These are phyloP conservation scores for Colletotrichum sansevieriae DNA, from an alignment of 2,329 filamentous ascomycete species.

Conservation along the genomic window DNA sequence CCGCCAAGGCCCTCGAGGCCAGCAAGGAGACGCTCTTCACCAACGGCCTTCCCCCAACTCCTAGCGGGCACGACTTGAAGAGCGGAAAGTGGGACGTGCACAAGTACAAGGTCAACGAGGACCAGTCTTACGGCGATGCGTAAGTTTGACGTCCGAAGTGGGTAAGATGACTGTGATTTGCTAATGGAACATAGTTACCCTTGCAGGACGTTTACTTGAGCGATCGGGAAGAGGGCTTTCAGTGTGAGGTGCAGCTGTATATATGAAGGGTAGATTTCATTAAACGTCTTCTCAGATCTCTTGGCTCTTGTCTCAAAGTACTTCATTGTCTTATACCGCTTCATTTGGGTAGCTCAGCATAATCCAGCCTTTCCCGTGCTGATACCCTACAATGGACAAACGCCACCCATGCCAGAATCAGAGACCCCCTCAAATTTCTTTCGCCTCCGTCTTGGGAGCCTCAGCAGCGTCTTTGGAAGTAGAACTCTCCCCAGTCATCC, in stretches of 20 bases:
- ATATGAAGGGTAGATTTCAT: conserved; percentile 49
- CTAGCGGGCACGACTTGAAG: conserved; percentile 74
- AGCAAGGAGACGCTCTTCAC: conserved; percentile 71
- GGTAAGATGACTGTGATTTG: conserved; percentile 37
- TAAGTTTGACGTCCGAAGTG: conserved; percentile 59
- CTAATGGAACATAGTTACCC: conserved; percentile 66
- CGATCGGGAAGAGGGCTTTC: conserved; percentile 41
- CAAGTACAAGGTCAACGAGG: conserved; percentile 73
- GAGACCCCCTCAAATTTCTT: background rate
- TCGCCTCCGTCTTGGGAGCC: conserved; percentile 13
- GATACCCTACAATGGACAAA: background rate
- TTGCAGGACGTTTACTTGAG: conserved; percentile 72
- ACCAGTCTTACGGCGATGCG: conserved; percentile 79
- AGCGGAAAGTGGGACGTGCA: conserved; percentile 73
- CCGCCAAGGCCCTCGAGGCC: conserved; percentile 65
- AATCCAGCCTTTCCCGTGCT: too few species aligned
- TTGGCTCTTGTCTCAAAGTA: background rate
- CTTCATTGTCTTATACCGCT: background rate
- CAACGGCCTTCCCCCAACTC: conserved; percentile 87
- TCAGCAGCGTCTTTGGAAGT: conserved; percentile 13
- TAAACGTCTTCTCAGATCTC: conserved; percentile 27
- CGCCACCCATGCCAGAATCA: background rate
- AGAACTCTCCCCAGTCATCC: conserved; percentile 64
- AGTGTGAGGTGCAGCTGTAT: conserved; percentile 48
- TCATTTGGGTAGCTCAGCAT: conserved; percentile 12